Conservation (phyloP, 2,329 filamentous ascomycete species). For the Rhynchosporium agropyri region DNA sequence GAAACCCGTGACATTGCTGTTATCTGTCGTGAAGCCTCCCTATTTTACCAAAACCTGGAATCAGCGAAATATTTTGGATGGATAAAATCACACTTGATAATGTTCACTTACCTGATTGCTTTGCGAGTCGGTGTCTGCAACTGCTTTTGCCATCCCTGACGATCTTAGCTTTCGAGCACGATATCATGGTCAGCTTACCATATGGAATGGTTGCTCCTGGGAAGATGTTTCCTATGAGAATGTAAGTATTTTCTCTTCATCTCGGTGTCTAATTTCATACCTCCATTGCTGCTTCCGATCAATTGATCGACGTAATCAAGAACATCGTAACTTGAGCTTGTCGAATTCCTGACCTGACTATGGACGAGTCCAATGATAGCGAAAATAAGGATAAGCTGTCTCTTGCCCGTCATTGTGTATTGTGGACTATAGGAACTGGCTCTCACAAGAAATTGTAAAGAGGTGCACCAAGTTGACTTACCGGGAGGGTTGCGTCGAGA, state of each 20-base stretch:
- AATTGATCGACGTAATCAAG: conserved; percentile 52
- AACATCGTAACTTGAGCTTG: conserved; percentile 40
- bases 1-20: conserved; percentile 43
- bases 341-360: conserved; percentile 28
- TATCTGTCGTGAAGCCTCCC: conserved; percentile 56
- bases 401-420: conserved; percentile 23
- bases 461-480: conserved; percentile 19
- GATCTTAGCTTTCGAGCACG: background rate
- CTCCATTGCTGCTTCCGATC: conserved; percentile 58
- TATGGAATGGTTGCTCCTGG: conserved; percentile 58
- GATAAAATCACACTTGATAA: background rate
- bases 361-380: conserved; percentile 5
- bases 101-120: conserved; percentile 48
- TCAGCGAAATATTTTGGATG: background rate
- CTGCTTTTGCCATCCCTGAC: conserved; percentile 52
- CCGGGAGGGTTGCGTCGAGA: conserved; percentile 8
- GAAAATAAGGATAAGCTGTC: conserved; percentile 6
- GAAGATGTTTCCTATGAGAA: conserved; percentile 51
- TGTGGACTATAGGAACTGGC: background rate
- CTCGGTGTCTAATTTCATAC: conserved; percentile 33
- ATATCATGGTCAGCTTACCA: conserved; percentile 37
- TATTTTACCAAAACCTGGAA: background rate
- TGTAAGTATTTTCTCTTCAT: conserved; percentile 3
- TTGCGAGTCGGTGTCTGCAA: conserved; percentile 54
- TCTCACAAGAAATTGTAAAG: background rate